Evolutionary conservation across 192 early-diverging fungal species (phyloP), one percentile per base, ranked within the genome.

Genomic region (Phlyctochytrium arcticum): DNA sequence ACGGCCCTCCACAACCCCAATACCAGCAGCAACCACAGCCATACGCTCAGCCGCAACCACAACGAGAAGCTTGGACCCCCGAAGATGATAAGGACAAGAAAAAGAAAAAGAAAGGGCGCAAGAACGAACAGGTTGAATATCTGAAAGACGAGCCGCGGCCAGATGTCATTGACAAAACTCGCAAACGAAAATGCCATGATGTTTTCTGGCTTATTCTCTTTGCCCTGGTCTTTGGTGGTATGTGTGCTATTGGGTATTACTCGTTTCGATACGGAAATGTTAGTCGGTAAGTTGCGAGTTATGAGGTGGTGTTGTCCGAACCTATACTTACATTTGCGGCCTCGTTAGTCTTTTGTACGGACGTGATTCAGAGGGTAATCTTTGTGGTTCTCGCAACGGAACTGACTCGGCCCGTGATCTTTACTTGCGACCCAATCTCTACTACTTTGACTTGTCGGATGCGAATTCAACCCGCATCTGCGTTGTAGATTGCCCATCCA

Each of bases 291-390:
- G n/a, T n/a, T n/a, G n/a, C n/a, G n/a, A n/a, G 64, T 53, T 70
- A 55, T 21, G 50, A 31, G 7, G 23, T 21, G 44, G 47, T 19
- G 21, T 32, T 27, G 67, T 17, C 35, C 24, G 36, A 10, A n/a
- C n/a, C n/a, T n/a, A n/a, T n/a, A n/a, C n/a, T n/a, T n/a, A n/a
- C n/a, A n/a, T n/a, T n/a, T n/a, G n/a, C n/a, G n/a, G n/a, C n/a
- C n/a, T n/a, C n/a, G n/a, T n/a, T n/a, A n/a, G 63, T 6, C 60
- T 68, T 24, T 26, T 68, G 21, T 61, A 68, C 34, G 57, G 54
- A 15, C 71, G 65, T 29, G 71, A 73, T 47, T 67, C 71, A 4
- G 71, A 68, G 33, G 71, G 71, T 6, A 73, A 73, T 42, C 42
- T 73, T 31, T 73, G 71, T 57, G 71, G 71, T n/a, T 21, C 46